phyloP scores from a whole-genome alignment of 331 rosid species.

The Quercus tomentella region DNA sequence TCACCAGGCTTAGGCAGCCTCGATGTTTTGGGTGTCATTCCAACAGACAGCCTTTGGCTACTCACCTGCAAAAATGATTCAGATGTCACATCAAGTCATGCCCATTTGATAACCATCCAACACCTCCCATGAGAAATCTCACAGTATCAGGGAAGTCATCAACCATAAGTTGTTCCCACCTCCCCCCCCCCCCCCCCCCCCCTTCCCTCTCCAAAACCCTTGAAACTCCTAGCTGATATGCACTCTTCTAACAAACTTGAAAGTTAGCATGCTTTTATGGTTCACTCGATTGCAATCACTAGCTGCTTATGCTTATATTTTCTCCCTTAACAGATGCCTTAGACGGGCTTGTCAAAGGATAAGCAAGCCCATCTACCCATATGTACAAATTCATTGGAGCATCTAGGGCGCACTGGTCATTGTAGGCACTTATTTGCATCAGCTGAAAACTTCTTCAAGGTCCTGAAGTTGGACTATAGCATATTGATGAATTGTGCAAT shows the following conservation, averaged over 20 bases:
- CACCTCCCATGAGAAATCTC: neutral
- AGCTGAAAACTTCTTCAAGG: neutral
- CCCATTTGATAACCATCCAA: neutral
- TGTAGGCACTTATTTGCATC: neutral
- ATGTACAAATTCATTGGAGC: neutral
- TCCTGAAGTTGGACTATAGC: neutral
- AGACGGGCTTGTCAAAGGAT: neutral
- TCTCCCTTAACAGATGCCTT: neutral
- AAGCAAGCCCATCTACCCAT: too few species aligned
- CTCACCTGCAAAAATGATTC: constrained; percentile 42
- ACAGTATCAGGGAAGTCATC: neutral
- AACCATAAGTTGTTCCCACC: too few species aligned
- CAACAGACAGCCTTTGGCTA: constrained; percentile 77
- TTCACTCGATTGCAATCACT: neutral
- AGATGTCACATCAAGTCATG: neutral
- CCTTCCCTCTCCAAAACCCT: too few species aligned
- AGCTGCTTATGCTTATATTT: neutral
- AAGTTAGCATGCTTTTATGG: neutral
- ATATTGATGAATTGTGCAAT: neutral
- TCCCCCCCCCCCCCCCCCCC: neutral
- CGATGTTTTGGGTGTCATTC: constrained; percentile 78
- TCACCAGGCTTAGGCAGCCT: constrained; percentile 87
- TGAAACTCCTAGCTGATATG: neutral
- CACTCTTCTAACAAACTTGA: neutral
- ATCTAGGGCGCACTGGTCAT: neutral